Evolutionary conservation across 2,329 filamentous ascomycete genomes (phyloP), one percentile per base, ranked within the genome.

Genomic region (Ambrosiella cleistominuta): DNA sequence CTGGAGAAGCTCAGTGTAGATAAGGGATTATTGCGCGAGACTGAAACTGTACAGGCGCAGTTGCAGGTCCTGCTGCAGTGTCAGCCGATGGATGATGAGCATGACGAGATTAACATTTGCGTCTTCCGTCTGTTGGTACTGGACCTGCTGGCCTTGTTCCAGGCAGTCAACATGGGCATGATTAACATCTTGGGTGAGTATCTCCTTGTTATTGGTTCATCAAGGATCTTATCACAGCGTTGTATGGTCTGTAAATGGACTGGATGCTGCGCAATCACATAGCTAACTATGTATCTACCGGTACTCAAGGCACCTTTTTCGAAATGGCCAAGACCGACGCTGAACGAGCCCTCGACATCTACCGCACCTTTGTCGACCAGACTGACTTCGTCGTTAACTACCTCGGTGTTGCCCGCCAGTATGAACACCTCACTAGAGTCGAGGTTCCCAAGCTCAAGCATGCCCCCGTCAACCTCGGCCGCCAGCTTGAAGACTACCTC

Each of bases 391-490:
- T 97, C 0, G 91, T 98, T 13, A 83, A 88, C 65, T 98, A 91
- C 66, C 78, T 98, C 51, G 83, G 84, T 64, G 78, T 91, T 49
- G 93, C 93, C 50, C 81, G 91, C 62, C 85, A 93, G 67, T 93
- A 91, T 67, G 89, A 97, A 70, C 85, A 90, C 67, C 88, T 90
- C 62, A 98, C 93, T 4, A 78, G 91, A 61, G 79, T 98, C 44
- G 88, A 96, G 66, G 94, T 98, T 7, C 93, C 93, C 8, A 96
- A 95, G 72, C 78, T 98, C 63, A 97, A 96, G 72, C 93, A 98
- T 68, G 93, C 93, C 5, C 94, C 93, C 1, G 90, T 94, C 1
- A 95, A 93, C 66, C 72, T 98, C 56, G 87, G 88, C 13, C 83
- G 83, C 35, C 88, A 95, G 58, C 77, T 98, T 35, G 89, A 97